A percentile compares a stretch with the other conserved stretches of the same genome.
Conservation (phyloP, 1,284 basidiomycete species). For the Sparassis latifolia region DNA sequence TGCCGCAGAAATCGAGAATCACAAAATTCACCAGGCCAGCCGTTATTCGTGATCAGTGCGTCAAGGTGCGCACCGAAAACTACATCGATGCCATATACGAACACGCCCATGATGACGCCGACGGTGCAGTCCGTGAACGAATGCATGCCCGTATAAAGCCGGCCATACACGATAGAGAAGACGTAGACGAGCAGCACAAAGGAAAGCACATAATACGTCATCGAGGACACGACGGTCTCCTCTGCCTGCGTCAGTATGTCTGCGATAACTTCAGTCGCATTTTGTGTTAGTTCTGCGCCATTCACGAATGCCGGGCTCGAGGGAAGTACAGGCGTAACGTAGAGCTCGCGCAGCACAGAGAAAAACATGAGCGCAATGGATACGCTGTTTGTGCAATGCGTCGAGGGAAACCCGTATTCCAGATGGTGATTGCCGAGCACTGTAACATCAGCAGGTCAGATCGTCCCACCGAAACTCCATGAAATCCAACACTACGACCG, state of each 20-base stretch:
- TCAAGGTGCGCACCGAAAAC: conserved; percentile 34
- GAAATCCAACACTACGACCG: not conserved
- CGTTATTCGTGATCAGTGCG: conserved; percentile 42
- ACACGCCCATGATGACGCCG: conserved; percentile 61
- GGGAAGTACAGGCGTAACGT: conserved; percentile 24
- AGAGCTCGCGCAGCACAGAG: conserved; percentile 46
- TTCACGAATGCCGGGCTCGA: not conserved
- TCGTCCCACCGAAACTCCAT: too few relatives aligned
- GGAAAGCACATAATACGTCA: conserved; percentile 37
- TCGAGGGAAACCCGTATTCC: conserved; percentile 94
- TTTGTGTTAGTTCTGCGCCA: conserved; percentile 1
- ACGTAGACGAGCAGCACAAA: conserved; percentile 55
- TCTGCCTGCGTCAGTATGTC: not conserved
- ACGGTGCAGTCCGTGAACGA: conserved; percentile 72
- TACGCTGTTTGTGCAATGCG: conserved; percentile 89
- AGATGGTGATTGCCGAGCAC: conserved; percentile 81
- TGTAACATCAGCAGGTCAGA: conserved; percentile 21
- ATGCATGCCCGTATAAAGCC: conserved; percentile 92
- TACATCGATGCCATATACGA: conserved; percentile 57
- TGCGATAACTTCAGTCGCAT: not conserved
- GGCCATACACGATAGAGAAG: conserved; percentile 80
- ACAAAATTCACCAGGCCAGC: conserved; percentile 43
- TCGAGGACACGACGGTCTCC: conserved; percentile 33
- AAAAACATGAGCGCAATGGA: conserved; percentile 82
- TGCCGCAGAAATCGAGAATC: not conserved